Evolutionary conservation across 306 rosid genomes (phyloP), one percentile per base, ranked within the genome.

Genomic region (Oxytropis ochrocephala): DNA sequence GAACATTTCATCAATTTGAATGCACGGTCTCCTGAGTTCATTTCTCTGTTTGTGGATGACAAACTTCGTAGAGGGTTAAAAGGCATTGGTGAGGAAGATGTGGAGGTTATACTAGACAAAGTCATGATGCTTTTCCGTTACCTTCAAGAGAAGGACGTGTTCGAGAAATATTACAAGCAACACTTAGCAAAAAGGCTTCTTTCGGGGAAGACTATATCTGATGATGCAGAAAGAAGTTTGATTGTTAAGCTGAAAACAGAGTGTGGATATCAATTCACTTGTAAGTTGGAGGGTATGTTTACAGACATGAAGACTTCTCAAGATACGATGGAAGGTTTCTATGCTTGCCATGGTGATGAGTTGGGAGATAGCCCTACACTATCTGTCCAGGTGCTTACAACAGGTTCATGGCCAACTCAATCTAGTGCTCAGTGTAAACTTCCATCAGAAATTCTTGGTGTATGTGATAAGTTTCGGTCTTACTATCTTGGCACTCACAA

Each of bases 121-220:
- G 85, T 84, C 19, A 84, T 84, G 88, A 78, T 84, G 85, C 88
- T 84, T 64, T 84, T 84, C 72, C 79, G 88, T 19, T 84, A 78
- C 73, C 85, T 84, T 2, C 88, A 84, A 64, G 85, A 84, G 73
- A 84, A 84, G 49, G 88, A 84, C 33, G 84, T 84, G 58, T 84
- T 81, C 81, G 85, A 84, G 72, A 84, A 81, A 67, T 84, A 84
- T 72, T 84, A 84, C 77, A 81, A 84, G 49, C 88, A 84, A 64
- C 88, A 84, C 74, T 44, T 84, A 60, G 88, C 85, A 29, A 81
- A 84, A 43, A 75, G 88, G 73, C 85, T 84, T 75, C 84, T 84
- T 19, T 79, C 85, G 0, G 84, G 85, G 59, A 84, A 84, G 77
- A 78, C 84, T 35, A 39, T 78, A 58, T 81, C 82, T 18, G 88